Evolutionary conservation across 306 rosid species (phyloP).

Genomic region (Dalbergia cochinchinensis): DNA sequence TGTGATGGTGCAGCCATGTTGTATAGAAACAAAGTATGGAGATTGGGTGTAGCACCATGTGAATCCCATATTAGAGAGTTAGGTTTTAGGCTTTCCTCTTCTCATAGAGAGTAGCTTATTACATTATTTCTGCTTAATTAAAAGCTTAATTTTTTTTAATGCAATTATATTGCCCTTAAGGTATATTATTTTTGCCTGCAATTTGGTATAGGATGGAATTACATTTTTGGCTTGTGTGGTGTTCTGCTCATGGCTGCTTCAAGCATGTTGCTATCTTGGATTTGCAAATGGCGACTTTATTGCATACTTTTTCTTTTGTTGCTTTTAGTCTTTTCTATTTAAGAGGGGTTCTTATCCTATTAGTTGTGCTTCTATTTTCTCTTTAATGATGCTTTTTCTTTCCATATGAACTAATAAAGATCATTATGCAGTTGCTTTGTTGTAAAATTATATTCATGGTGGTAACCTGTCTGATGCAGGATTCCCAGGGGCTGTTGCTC

Average conservation of each 20-base stretch:
- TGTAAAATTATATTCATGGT: not conserved
- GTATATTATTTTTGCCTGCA: no score
- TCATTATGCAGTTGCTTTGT: not conserved
- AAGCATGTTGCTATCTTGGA: not conserved
- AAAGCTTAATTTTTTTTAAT: no score
- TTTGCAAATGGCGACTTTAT: not conserved
- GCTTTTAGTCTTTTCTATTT: not conserved
- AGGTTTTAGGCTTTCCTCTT: no score
- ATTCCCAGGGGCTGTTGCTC: rapidly evolving
- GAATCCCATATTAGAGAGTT: no score
- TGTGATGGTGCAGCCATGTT: no score
- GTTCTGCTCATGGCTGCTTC: slow-evolving; percentile 10
- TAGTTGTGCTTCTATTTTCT: slow-evolving; percentile 1
- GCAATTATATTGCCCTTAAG: no score
- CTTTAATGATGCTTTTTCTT: not conserved
- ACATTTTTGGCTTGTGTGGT: no score
- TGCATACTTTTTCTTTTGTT: not conserved
- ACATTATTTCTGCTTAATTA: no score
- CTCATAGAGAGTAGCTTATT: no score
- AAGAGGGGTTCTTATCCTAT: not conserved
- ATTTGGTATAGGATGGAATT: no score
- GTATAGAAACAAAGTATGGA: no score
- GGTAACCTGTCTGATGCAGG: not conserved
- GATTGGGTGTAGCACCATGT: no score
- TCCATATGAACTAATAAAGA: not conserved